Evolutionary conservation across 2,329 filamentous ascomycete genomes (phyloP).

Genomic region (Biscogniauxia sp.): DNA sequence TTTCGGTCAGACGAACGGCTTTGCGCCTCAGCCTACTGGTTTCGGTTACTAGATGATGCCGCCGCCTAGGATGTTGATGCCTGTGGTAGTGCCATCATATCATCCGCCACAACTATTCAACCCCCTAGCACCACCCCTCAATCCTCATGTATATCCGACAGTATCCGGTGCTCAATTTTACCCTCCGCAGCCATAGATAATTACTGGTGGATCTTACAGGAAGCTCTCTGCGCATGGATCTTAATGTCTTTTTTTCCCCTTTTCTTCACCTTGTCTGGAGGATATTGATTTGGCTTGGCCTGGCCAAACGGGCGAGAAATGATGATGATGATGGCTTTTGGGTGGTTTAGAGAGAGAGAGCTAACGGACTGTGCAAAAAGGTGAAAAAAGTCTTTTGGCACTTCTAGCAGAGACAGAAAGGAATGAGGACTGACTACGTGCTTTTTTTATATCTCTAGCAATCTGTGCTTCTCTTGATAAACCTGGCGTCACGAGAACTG

Average conservation of each 20-base stretch:
- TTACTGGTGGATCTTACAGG: slow-evolving; percentile 15
- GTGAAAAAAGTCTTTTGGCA: too few species aligned
- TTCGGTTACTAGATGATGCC: slow-evolving; percentile 55
- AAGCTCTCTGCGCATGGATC: slow-evolving; percentile 1
- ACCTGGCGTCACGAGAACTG: slow-evolving; percentile 12
- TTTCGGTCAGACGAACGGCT: slow-evolving; percentile 80
- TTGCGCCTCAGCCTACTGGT: slow-evolving; percentile 84
- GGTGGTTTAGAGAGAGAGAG: slow-evolving; percentile 1
- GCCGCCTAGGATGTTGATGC: slow-evolving; percentile 17
- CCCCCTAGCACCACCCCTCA: slow-evolving; percentile 1
- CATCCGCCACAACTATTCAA: slow-evolving; percentile 3
- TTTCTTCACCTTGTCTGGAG: slow-evolving; percentile 10
- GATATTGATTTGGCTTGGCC: slow-evolving; percentile 15
- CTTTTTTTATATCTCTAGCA: slow-evolving; percentile 7
- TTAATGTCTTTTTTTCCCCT: slow-evolving; percentile 16
- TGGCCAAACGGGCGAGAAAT: slow-evolving; percentile 6
- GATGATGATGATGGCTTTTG: slow-evolving; percentile 1
- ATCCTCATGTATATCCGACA: slow-evolving; percentile 1
- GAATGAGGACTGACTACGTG: too few species aligned
- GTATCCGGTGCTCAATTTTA: neutral
- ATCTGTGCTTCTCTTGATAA: slow-evolving; percentile 4
- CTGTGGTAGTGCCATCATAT: slow-evolving; percentile 7
- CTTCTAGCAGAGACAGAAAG: too few species aligned
- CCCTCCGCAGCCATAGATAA: slow-evolving; percentile 7
- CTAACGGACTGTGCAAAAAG: too few species aligned